Conservation (phyloP, 352 stramenopile genomes). For the Phytophthora sansomeana region DNA sequence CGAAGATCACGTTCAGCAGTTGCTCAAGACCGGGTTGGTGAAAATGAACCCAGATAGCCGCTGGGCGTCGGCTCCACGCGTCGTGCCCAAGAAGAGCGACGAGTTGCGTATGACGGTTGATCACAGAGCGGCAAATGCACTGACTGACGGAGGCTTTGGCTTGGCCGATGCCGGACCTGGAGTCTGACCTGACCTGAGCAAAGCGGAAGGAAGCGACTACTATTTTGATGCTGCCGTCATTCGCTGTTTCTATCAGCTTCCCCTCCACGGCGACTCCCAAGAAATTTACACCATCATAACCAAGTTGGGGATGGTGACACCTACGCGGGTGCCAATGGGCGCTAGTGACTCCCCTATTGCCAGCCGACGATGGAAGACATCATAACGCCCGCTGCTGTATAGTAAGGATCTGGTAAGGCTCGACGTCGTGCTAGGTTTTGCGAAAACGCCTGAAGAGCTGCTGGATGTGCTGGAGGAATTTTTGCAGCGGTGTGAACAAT, state of each 20-base stretch:
- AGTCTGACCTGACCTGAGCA: not conserved
- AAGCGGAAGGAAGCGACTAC: not conserved
- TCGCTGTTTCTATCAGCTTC: conserved; percentile 18
- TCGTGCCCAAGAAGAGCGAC: conserved; percentile 8
- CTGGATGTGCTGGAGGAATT: not conserved
- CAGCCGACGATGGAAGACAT: conserved; percentile 5
- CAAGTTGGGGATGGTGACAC: conserved; percentile 3
- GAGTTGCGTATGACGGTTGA: conserved; percentile 10
- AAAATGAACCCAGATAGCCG: not conserved
- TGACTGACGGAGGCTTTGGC: conserved; percentile 1
- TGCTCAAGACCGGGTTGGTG: not conserved
- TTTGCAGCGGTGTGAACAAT: not conserved
- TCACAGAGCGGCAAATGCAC: not conserved
- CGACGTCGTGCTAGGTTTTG: conserved; percentile 12
- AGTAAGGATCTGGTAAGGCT: conserved; percentile 6
- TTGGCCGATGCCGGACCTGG: conserved; percentile 15
- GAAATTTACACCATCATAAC: conserved; percentile 20
- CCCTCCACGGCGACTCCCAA: conserved; percentile 4
- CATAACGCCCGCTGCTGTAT: not conserved
- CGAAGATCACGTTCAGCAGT: conserved; percentile 1
- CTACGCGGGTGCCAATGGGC: conserved; percentile 13
- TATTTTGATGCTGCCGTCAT: too few relatives aligned
- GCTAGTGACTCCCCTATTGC: conserved; percentile 9
- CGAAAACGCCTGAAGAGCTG: not conserved
- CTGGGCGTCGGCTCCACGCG: conserved; percentile 5